phyloP scores from a whole-genome alignment of 176 grass and related monocot species.

The Triticum turgidum region DNA sequence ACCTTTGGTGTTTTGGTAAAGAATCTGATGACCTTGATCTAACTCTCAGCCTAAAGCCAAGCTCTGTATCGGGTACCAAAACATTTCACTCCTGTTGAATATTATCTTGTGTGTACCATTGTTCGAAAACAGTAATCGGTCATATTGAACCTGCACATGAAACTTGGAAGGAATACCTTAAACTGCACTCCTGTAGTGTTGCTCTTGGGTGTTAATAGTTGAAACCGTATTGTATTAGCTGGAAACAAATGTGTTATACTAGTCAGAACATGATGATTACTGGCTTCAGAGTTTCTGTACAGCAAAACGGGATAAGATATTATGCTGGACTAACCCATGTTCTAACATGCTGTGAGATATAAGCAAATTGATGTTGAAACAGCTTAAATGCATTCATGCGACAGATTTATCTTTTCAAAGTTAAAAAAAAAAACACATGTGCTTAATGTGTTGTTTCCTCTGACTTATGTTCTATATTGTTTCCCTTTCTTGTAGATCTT shows the following conservation, averaged over 20 bases:
- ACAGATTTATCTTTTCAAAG: too few relatives aligned
- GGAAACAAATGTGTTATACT: neutral
- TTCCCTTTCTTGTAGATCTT: slow-evolving; percentile 41
- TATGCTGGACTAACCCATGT: neutral
- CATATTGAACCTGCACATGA: neutral
- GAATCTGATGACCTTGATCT: slow-evolving; percentile 88
- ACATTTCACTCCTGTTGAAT: neutral
- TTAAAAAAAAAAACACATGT: neutral
- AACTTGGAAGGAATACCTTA: neutral
- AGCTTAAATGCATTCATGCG: neutral
- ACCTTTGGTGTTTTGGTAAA: slow-evolving; percentile 70
- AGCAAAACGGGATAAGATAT: neutral
- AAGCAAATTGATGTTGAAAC: neutral
- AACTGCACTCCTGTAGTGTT: neutral
- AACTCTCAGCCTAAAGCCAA: slow-evolving; percentile 77
- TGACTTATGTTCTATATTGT: neutral
- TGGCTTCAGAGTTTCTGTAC: neutral
- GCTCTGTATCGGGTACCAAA: slow-evolving; percentile 56
- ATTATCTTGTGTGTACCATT: neutral
- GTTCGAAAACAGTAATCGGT: neutral
- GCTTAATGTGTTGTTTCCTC: neutral
- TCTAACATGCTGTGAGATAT: neutral
- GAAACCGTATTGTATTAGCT: neutral
- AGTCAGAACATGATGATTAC: neutral
- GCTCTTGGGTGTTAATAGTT: neutral